Base-by-base conservation (phyloP, 2,329 filamentous ascomycete species). In the Sclerotinia trifoliorum region DNA sequence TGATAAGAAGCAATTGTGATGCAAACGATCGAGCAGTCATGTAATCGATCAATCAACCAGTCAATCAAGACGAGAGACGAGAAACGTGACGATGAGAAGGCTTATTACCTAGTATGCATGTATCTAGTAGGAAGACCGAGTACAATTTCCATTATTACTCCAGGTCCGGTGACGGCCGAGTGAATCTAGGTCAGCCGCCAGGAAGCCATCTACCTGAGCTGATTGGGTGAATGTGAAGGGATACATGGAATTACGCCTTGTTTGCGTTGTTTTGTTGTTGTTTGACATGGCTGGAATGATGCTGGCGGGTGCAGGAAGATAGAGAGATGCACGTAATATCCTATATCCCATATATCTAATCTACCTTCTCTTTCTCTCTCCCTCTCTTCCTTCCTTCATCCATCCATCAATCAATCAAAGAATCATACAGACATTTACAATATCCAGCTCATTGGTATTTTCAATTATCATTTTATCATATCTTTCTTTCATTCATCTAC, bases 201-300 rank as follows among this genome's bases (percentile, higher is more conserved):
- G 48, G 39, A 49, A 26, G 46, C 35, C 48, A 24, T n/a, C n/a
- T 39, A 7, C 48, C 32, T 26, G 21, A 35, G 46, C 17, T 11
- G 1, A 49, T 49, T 39, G 58, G 58, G 35, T 62, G 44, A 62
- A 49, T 49, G 13, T 7, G 44, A 49, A n/a, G 44, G 29, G 35
- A 49, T 29, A 19, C 17, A 42, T n/a, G 26, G 4, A 44, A 49
- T 8, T 49, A 19, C 42, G 35, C 39, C 51, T 65, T 65, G 35
- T 65, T 65, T 29, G 39, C 15, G 32, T 24, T 35, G 21, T 63
- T 49, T 55, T 44, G 62, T 54, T 46, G 35, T 44, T 56, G 24
- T 56, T 65, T 39, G 35, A 29, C 26, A 35, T 29, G 32, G n/a
- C 13, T 29, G 49, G 32, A 44, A n/a, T 32, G 51, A 56, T 56